Evolutionary conservation across 805 yeast genomes (phyloP).

Genomic region (Ogataea haglerorum): DNA sequence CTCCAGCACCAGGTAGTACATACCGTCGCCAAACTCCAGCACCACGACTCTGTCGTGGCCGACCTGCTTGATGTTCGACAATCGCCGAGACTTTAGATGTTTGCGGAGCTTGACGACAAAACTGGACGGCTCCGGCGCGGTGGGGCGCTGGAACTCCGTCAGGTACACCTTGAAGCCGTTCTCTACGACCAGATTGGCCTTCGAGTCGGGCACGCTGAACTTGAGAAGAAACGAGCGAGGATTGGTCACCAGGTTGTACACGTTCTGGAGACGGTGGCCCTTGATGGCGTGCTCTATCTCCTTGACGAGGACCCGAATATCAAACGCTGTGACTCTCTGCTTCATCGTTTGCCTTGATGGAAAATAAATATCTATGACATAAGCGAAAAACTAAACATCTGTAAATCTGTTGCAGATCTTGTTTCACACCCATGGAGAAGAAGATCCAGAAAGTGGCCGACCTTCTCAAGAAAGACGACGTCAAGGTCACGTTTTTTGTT

Average conservation of each 20-base stretch:
- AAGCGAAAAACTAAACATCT: neutral
- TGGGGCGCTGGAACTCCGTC: slow-evolving; percentile 78
- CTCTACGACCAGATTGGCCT: slow-evolving; percentile 70
- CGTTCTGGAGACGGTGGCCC: slow-evolving; percentile 74
- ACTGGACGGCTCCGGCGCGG: slow-evolving; percentile 77
- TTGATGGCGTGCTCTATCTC: slow-evolving; percentile 60
- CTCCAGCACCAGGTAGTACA: slow-evolving; percentile 74
- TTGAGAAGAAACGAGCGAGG: slow-evolving; percentile 72
- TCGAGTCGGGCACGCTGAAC: slow-evolving; percentile 81
- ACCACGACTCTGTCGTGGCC: slow-evolving; percentile 82
- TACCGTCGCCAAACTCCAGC: slow-evolving; percentile 79
- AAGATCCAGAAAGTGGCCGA: slow-evolving; percentile 23
- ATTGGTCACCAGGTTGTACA: slow-evolving; percentile 74
- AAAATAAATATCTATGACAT: slow-evolving; percentile 3
- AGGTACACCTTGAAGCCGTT: slow-evolving; percentile 80
- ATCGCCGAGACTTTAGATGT: slow-evolving; percentile 75
- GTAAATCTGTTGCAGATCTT: slow-evolving; percentile 4
- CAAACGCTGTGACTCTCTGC: slow-evolving; percentile 86
- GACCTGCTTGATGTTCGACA: slow-evolving; percentile 69
- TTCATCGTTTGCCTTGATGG: slow-evolving; percentile 31
- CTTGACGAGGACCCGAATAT: slow-evolving; percentile 63
- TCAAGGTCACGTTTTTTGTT: slow-evolving; percentile 59
- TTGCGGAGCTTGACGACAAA: slow-evolving; percentile 85
- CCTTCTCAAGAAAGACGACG: slow-evolving; percentile 20
- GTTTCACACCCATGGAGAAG: slow-evolving; percentile 20